Evolutionary conservation across 768 basidiomycete species (phyloP).

Genomic region (Trametopsis cervina): DNA sequence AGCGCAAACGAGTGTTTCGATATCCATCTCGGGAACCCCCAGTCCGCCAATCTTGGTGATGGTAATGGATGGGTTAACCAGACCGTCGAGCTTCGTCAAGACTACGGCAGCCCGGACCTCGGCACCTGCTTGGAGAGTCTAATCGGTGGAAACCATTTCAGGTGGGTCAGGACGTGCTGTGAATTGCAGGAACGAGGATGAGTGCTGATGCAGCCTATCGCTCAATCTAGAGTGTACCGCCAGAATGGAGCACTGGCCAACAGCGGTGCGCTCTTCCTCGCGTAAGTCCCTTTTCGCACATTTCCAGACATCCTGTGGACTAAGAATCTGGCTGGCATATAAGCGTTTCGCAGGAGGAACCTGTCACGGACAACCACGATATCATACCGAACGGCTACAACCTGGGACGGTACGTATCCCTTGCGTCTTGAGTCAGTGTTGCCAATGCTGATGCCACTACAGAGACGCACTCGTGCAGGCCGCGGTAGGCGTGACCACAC

Average conservation of each 20-base stretch:
- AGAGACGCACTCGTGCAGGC: conserved; percentile 33
- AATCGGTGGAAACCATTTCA: conserved; percentile 41
- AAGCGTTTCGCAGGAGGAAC: conserved; percentile 23
- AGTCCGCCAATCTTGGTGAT: conserved; percentile 41
- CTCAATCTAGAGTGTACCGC: conserved; percentile 17
- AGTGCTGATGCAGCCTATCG: background rate
- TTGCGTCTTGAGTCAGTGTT: no score
- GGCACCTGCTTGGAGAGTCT: conserved; percentile 38
- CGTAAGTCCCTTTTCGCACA: conserved; percentile 18
- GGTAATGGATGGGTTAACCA: conserved; percentile 39
- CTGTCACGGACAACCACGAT: conserved; percentile 16
- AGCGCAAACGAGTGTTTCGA: conserved; percentile 28
- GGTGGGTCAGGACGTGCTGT: conserved; percentile 27
- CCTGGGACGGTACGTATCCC: conserved; percentile 23
- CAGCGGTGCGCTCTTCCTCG: conserved; percentile 29
- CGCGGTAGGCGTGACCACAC: conserved; percentile 33
- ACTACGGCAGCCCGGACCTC: conserved; percentile 27
- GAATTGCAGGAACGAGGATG: background rate
- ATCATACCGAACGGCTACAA: conserved; percentile 26
- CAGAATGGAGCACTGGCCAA: conserved; percentile 25
- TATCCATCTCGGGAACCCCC: conserved; percentile 30
- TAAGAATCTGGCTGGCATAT: no score
- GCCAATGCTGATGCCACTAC: background rate
- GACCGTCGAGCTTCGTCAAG: conserved; percentile 37
- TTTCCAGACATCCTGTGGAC: background rate